These are phyloP conservation scores for Ogataea degrootiae DNA, from an alignment of 805 yeast genomes.

Conservation along the genomic window DNA sequence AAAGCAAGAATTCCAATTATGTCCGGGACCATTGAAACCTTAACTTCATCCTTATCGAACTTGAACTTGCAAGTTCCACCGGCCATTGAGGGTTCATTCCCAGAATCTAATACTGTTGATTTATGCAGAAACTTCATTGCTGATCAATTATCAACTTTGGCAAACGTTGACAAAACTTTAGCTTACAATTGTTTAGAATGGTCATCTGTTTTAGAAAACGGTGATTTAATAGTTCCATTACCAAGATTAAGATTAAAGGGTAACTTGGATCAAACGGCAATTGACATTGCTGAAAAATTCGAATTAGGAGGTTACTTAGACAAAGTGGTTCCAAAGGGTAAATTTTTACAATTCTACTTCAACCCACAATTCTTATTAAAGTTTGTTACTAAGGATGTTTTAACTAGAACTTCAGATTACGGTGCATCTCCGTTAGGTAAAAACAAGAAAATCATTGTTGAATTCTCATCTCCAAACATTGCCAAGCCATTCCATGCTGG, in stretches of 20 bases:
- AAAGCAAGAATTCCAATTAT: conserved; percentile 11
- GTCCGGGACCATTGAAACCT: conserved; percentile 22
- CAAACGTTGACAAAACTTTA: conserved; percentile 64
- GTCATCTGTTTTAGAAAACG: conserved; percentile 81
- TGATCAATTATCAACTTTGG: conserved; percentile 64
- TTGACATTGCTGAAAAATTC: conserved; percentile 74
- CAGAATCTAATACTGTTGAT: conserved; percentile 78
- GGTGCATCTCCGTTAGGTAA: conserved; percentile 75
- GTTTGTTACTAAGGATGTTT: conserved; percentile 64
- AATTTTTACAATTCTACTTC: conserved; percentile 87
- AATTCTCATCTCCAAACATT: conserved; percentile 95
- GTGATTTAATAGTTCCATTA: conserved; percentile 87
- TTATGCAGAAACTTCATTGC: conserved; percentile 86
- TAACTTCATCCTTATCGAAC: conserved; percentile 21
- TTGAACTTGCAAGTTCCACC: conserved; percentile 36
- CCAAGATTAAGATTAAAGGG: conserved; percentile 88
- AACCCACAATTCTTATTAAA: conserved; percentile 60
- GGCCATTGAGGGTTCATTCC: conserved; percentile 54
- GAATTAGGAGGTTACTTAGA: conserved; percentile 65
- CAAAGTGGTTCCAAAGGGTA: conserved; percentile 78
- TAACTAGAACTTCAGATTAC: conserved; percentile 54
- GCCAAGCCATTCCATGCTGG: conserved; percentile 99
- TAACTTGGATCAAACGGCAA: conserved; percentile 69
- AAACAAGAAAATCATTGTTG: conserved; percentile 70
- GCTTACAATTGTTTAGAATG: conserved; percentile 86